Evolutionary conservation across 192 early-diverging fungal genomes (phyloP), one percentile per base, ranked within the genome.

Genomic region (Piromyces sp.): DNA sequence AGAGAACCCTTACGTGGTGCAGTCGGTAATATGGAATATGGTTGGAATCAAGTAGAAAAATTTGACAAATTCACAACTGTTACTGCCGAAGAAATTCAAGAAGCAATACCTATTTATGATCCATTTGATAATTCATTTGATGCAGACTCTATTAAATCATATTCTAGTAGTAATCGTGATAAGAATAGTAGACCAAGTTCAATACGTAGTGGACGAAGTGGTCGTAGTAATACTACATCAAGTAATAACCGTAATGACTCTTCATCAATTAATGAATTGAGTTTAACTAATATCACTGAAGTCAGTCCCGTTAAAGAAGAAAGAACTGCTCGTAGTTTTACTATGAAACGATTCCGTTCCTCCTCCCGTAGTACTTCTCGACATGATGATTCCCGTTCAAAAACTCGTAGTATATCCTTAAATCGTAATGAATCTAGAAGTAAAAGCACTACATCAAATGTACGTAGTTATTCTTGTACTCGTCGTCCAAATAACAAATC

Each of bases 1-100:
- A 96, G 94, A 85, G 95, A 95, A 83, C 97, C 97, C 3, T 86
- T 98, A 84, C 84, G 89, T 13, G 96, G 96, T 42, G 95, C 94
- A 31, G 92, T 95, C 4, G 92, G 94, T 81, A 97, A 94, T 82
- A 91, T 94, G 86, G 97, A 99, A 82, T 97, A 95, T 82, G 97
- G 97, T 5, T 99, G 97, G 97, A 91, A 92, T 33, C 79, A 79
- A 68, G 42, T 79, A 79, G 86, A 89, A 81, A 40, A 26, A 82
- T 42, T 79, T 33, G 82, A 22, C 80, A 81, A 36, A 13, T 81
- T 36, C 17, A 42, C 79, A 86, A 79, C 37, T 30, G 29, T 36
- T 51, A 58, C 82, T 29, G 80, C 30, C 37, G 40, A 85, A 68
- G 79, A 29, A 80, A 51, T 51, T 51, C 42, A 51, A 15, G 42